Evolutionary conservation across 1,284 basidiomycete genomes (phyloP), one percentile per base, ranked within the genome.

Genomic region (Xanthoconium separans): DNA sequence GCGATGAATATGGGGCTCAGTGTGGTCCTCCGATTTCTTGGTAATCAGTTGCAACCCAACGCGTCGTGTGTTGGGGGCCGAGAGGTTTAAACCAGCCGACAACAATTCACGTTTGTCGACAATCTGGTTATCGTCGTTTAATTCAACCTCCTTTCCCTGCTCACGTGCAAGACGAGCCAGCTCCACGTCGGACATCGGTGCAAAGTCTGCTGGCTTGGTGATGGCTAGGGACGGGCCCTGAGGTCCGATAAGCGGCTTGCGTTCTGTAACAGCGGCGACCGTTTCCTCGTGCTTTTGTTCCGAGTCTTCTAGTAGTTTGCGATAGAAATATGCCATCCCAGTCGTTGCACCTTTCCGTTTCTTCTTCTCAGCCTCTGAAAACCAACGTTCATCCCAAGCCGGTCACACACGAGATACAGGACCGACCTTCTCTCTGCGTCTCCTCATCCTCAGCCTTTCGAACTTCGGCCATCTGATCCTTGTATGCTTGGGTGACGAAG

Each of bases 401-500:
- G 5, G 18, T 24, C 31, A 22, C 4, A 16, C 13, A 27, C 13
- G 37, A 47, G 40, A 47, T 30, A 34, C 48, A 49, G n/a, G 30
- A 74, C 82, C 58, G 64, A 91, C 94, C 95, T 75, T 97, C 93
- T 61, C 87, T 80, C 65, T 78, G 74, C 72, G 83, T 87, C 71
- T 98, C 95, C 65, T 95, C 95, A 65, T 92, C 92, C 69, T 97
- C 97, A 1, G 95, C 93, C 67, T 77, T 81, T 51, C 91, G 79
- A 3, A 98, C 85, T 72, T 96, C 92, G 46, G 85, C 95, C 84
- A 97, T 93, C 73, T 99, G 97, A 58, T 93, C 89, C 72, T 95
- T 95, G 75, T 99, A 99, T 34, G 94, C 95, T 65, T 95, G 92
- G 1, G 97, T 99, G 43, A 99, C 95, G 65, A 98, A 99, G 22